Base-by-base conservation (phyloP, 139 green algal genomes). In the Coelastrella sp. region DNA sequence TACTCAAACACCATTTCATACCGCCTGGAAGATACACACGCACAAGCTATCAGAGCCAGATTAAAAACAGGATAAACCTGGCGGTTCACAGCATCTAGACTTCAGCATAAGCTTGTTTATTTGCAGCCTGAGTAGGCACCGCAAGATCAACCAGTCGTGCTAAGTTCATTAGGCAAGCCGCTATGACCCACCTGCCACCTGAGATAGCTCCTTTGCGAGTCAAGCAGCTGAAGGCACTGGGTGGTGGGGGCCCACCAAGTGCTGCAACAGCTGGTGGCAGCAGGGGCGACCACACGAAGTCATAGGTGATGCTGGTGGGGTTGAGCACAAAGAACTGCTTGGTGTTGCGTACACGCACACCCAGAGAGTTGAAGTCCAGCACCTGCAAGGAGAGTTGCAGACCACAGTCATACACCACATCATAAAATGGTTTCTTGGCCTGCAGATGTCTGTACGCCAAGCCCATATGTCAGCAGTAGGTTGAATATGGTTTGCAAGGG, bases 1-100 rank as follows among this genome's bases (percentile, higher is more conserved):
- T 94, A 98, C 88, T 97, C 93, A 84, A 98, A 98, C 47, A 94
- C 94, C 96, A 98, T 97, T 90, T 98, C 96, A 91, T 96, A 97
- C 17, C 92, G 93, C 87, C 94, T 92, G 87, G 22, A 58, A 20
- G 32, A 47, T 47, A 47, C 32, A 47, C 32, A 47, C 32, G 32
- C 32, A 47, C 32, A 47, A 47, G 32, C 32, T 47, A 47, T 47
- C 32, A 47, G 32, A 47, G 32, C 32, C 32, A 47, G 32, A 1
- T 47, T 47, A 1, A 2, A 47, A 47, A 47, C 0, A 47, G 32
- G 32, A 47, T 47, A 2, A 1, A 47, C 32, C 32, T 47, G 32
- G 32, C 96, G 98, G 97, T 90, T 98, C 96, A 91, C 96, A 97
- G 14, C 92, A 92, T 85, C 94, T 92, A 78, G 22, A 58, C 16